A percentile compares a stretch with the other conserved stretches of the same genome.
phyloP scores from a whole-genome alignment of 345 rosid species.

The Citrus unshiu region DNA sequence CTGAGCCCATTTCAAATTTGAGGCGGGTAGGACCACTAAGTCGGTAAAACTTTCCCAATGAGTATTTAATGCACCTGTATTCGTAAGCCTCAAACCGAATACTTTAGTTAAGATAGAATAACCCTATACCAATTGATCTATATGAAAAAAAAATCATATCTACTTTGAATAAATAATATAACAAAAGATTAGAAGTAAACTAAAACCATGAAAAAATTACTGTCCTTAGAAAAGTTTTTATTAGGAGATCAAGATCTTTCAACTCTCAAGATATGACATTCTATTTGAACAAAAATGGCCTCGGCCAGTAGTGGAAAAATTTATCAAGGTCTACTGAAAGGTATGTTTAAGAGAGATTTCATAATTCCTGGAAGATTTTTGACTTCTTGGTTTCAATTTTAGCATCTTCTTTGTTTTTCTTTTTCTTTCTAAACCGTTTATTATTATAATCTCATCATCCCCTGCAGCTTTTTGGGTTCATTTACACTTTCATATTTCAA shows the following conservation, averaged over 20 bases:
- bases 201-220: too few relatives aligned
- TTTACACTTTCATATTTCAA: not conserved
- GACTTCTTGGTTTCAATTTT: not conserved
- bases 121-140: accelerated
- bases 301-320: not conserved
- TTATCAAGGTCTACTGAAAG: not conserved
- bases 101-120: accelerated
- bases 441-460: not conserved
- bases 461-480: not conserved
- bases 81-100: accelerated
- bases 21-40: accelerated
- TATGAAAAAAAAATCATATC: too few relatives aligned
- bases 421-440: not conserved
- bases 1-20: accelerated
- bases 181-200: too few relatives aligned
- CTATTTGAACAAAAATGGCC: too few relatives aligned
- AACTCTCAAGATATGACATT: too few relatives aligned
- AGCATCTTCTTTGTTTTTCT: not conserved
- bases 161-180: too few relatives aligned
- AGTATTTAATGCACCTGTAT: too few relatives aligned
- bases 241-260: not conserved
- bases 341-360: not conserved
- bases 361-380: not conserved
- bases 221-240: not conserved
- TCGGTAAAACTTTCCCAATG: accelerated